Evolutionary conservation across 805 yeast genomes (phyloP), one percentile per base, ranked within the genome.

Genomic region (Wickerhamiella allomyrinae): DNA sequence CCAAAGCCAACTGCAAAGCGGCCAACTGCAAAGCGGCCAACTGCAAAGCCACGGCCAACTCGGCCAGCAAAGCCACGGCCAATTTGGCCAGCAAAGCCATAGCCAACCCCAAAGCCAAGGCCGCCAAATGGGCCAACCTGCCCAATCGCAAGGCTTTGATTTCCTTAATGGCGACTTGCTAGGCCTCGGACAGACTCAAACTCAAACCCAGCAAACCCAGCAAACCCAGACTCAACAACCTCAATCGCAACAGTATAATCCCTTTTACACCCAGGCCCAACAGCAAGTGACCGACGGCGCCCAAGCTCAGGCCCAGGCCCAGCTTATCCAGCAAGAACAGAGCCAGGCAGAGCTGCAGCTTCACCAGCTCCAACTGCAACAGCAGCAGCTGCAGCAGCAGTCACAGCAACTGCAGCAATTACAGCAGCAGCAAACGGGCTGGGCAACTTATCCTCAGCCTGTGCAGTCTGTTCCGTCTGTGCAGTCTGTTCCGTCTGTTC

Each of bases 271-370:
- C 29, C 47, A 20, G 25, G 17, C 14, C 39, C 43, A 27, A 19
- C 40, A 23, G 27, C 46, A 23, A 20, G 13, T 21, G 33, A 39
- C 15, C 13, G 14, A 17, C 31, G 31, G 14, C 8, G 14, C 17
- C 17, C 29, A 36, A 11, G 41, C 49, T 17, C 54, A 52, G 42
- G 43, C 37, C 29, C 49, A 46, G 27, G 49, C 54, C 17, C 41
- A 42, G 23, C 44, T 42, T 13, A 51, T 52, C 43, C 55, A 51
- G 42, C 39, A 40, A 13, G 52, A 43, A 37, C 58, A 52, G 37
- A 43, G 42, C 20, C 58, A 54, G 44, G 52, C 53, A 9, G 53
- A 46, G 46, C 29, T 38, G 36, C 60, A 52, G 42, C 57, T 53
- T 46, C 57, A 47, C 45, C 59, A 53, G 39, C 46, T 43, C 20